A percentile compares a stretch with the other conserved stretches of the same genome.
phyloP scores from a whole-genome alignment of 495 filamentous ascomycete genomes.

The Penicillium salamii region DNA sequence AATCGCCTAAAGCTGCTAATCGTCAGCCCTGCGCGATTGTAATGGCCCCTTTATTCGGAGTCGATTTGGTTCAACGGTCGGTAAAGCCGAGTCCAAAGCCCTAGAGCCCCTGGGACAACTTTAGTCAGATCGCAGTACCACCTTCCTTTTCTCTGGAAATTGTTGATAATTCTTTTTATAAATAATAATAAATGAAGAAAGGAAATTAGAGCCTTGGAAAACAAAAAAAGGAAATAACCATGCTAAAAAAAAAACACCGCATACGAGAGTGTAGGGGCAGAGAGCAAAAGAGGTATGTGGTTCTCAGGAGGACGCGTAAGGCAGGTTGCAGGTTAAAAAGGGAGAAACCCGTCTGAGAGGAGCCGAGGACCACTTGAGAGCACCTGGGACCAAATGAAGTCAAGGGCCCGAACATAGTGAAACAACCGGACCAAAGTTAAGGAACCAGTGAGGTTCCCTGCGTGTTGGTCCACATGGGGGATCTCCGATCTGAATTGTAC shows the following conservation, averaged over 20 bases:
- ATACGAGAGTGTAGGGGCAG: conserved; percentile 7
- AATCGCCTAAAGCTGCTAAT: neutral
- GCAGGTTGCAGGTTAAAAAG: conserved; percentile 25
- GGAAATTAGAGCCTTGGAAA: too few species aligned
- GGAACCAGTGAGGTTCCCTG: conserved; percentile 22
- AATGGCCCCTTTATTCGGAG: neutral
- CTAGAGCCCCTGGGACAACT: neutral
- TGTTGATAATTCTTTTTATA: too few species aligned
- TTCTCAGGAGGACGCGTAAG: conserved; percentile 35
- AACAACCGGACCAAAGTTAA: conserved; percentile 19
- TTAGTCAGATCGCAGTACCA: conserved; percentile 12
- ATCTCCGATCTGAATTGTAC: neutral
- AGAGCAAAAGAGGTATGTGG: neutral
- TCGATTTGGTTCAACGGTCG: conserved; percentile 2
- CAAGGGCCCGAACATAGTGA: conserved; percentile 41
- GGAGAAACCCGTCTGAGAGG: conserved; percentile 6
- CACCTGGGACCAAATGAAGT: conserved; percentile 27
- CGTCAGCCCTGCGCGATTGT: too few species aligned
- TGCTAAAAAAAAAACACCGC: conserved; percentile 1
- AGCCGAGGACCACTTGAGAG: too few species aligned
- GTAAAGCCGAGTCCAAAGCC: neutral
- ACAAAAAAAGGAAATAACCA: neutral
- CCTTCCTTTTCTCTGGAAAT: conserved; percentile 24
- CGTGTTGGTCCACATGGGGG: conserved; percentile 12
- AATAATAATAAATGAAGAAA: too few species aligned